Conservation (phyloP, 2,329 filamentous ascomycete genomes). For the Botrytis cinerea region DNA sequence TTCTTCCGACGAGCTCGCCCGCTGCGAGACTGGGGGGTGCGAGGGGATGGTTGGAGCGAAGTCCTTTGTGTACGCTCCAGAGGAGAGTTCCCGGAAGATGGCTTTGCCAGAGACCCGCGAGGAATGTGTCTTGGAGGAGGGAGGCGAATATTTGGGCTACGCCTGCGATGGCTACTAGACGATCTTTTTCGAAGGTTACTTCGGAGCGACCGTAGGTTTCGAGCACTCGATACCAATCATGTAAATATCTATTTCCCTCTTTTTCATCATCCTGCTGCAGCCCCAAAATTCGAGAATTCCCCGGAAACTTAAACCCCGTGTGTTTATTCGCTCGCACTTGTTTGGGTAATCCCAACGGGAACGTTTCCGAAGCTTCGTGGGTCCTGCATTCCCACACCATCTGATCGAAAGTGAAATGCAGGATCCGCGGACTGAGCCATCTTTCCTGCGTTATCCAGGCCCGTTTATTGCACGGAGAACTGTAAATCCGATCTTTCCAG, state of each 20-base stretch:
- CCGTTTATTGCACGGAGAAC: not conserved
- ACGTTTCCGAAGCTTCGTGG: not conserved
- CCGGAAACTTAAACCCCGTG: not conserved
- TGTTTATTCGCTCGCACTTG: not conserved
- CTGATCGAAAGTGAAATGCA: not conserved
- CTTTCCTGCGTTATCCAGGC: not conserved
- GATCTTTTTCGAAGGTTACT: not conserved
- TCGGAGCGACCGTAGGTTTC: not conserved
- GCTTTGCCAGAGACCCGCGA: not conserved
- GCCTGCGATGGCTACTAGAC: not conserved
- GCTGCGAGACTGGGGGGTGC: not conserved
- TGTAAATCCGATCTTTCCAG: not conserved
- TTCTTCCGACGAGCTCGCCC: not conserved
- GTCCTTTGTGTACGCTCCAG: not conserved
- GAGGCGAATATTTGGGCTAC: not conserved
- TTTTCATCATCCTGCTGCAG: not conserved
- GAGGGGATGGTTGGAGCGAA: not conserved
- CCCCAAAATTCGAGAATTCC: not conserved
- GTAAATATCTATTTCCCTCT: not conserved
- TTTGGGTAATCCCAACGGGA: not conserved
- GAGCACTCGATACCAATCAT: not conserved
- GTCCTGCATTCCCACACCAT: not conserved
- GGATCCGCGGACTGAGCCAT: not conserved
- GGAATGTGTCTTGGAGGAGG: not conserved
- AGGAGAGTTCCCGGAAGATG: not conserved